Evolutionary conservation across 2,329 filamentous ascomycete species (phyloP).

Genomic region (Scedosporium apiospermum): DNA sequence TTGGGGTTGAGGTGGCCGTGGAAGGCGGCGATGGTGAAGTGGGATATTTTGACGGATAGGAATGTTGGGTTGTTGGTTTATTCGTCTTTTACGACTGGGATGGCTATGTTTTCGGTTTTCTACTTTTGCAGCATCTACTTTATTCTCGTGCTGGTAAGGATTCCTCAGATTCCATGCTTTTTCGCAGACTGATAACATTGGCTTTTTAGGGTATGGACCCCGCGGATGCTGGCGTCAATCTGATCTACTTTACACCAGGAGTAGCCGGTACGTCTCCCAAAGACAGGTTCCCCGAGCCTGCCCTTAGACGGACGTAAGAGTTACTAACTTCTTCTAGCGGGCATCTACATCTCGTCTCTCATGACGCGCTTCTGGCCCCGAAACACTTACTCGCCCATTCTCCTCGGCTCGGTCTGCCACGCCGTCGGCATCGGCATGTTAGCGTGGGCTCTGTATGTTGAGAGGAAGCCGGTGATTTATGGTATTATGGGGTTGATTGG

Average conservation of each 20-base stretch:
- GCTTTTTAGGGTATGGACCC: slow-evolving; percentile 27
- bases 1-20: slow-evolving; percentile 38
- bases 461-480: slow-evolving; percentile 42
- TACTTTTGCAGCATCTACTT: slow-evolving; percentile 65
- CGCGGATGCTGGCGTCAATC: slow-evolving; percentile 42
- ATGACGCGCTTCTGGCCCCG: slow-evolving; percentile 51
- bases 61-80: slow-evolving; percentile 54
- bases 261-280: slow-evolving; percentile 26
- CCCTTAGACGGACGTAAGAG: background rate
- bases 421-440: slow-evolving; percentile 49
- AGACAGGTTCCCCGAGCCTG: slow-evolving; percentile 22
- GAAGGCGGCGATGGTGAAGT: slow-evolving; percentile 56
- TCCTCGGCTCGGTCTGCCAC: slow-evolving; percentile 46
- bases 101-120: slow-evolving; percentile 42
- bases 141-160: slow-evolving; percentile 39
- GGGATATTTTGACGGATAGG: slow-evolving; percentile 43
- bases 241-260: slow-evolving; percentile 57
- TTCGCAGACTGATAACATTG: background rate
- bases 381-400: slow-evolving; percentile 50
- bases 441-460: slow-evolving; percentile 42
- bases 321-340: slow-evolving; percentile 22
- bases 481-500: slow-evolving; percentile 59
- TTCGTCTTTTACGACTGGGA: slow-evolving; percentile 51
- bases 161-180: background rate
- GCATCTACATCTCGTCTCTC: slow-evolving; percentile 48